Evolutionary conservation across 768 basidiomycete genomes (phyloP), one percentile per base, ranked within the genome.

Genomic region (Guyanaporus albipodus): DNA sequence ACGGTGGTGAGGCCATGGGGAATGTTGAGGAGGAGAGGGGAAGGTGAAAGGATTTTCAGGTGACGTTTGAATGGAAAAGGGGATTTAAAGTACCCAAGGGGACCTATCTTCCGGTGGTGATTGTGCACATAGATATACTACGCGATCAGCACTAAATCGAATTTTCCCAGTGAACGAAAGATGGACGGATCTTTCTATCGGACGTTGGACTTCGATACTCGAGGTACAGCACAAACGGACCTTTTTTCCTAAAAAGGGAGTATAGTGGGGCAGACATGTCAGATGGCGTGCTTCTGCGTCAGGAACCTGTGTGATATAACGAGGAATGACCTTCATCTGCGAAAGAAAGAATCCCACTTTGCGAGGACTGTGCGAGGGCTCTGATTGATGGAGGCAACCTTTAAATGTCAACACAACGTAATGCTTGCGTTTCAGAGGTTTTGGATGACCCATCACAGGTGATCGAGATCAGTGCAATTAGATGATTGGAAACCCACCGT

Each of bases 121-220:
- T 68, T 68, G 58, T 67, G 60, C 58, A 67, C 62, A 62, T 67
- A 68, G 67, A 68, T 68, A 67, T 62, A 68, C 63, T 65, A 68
- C 65, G 65, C 56, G 65, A 66, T 68, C 65, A 68, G 56, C 54
- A 56, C 67, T 62, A 66, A 66, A 64, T 60, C 60, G 58, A 67
- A 55, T 61, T 59, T 68, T 67, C 52, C 67, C 60, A 55, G 53
- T 59, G 56, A 63, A 52, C 62, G 64, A 61, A 61, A 68, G 62
- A 59, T 51, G 53, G 48, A 66, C 62, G 57, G 53, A 53, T 60
- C 44, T 51, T 61, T 54, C 51, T 51, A 62, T 62, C 67, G 64
- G 60, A 60, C 42, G 53, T 64, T 52, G 62, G 64, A 60, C 56
- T 60, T 66, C 53, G 67, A 65, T 55, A 61, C 59, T 67, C 67